Base-by-base conservation (phyloP, 306 rosid species). In the Acacia confusa region DNA sequence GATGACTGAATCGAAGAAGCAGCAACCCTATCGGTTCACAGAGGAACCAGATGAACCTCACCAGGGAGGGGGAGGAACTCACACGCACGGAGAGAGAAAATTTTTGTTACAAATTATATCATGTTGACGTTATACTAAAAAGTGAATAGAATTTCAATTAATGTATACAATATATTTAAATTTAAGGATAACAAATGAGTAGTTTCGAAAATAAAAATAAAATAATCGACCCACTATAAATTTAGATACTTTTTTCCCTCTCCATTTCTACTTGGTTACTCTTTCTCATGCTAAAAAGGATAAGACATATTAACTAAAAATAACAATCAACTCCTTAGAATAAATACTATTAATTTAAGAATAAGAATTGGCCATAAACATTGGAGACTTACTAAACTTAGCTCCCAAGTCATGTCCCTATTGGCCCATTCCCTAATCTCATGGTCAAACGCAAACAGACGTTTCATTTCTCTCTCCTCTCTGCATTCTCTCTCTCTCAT, bases 401-500 rank as follows among this genome's bases (percentile, higher is more conserved):
- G 89, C 58, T 58, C 38, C 65, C 24, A 76, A 22, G 76, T 72
- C 44, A 58, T 75, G 78, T 40, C 71, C 20, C 79, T 74, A 36
- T 38, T 68, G 45, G 53, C 41, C 32, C 0, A 40, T 69, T 40
- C 73, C 84, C 85, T 68, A 81, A 86, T 82, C 84, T 84, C 78
- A 72, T 79, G 92, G 92, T 88, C 95, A 91, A 91, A 91, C 86
- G 40, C 95, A 91, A 89, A 90, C 85, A 27, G 85, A 24, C 69
- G 70, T 80, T 77, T 55, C 74, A 24, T 67, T 81, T 73, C 78
- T 85, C 84, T 61, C 82, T 75, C 45, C 15, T 10, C 30, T 60
- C 34, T 19, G 61, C 61, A 19, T 20, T 66, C 27, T 65, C 55
- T 48, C 27, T 65, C 55, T 48, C 4, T 2, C 63, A 48, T 53